These are phyloP conservation scores for Pezicula radicicola DNA, from an alignment of 2,329 filamentous ascomycete genomes.

Conservation along the genomic window DNA sequence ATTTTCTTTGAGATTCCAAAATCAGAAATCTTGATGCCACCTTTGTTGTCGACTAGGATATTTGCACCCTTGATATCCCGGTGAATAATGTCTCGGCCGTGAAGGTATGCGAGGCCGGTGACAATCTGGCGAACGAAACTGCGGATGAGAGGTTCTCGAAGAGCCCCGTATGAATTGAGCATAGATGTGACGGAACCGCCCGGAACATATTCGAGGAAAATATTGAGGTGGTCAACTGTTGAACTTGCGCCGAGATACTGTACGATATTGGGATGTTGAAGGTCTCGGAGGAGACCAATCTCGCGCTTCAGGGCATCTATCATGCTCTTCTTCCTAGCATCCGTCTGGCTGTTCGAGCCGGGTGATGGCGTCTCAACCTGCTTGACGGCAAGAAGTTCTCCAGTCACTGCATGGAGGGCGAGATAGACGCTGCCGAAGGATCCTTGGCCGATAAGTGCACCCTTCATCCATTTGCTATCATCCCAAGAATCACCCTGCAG, in stretches of 20 bases:
- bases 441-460: conserved; percentile 92
- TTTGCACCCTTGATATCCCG: conserved; percentile 99
- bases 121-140: conserved; percentile 97
- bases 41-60: conserved; percentile 98
- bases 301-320: conserved; percentile 96
- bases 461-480: conserved; percentile 99
- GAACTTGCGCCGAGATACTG: conserved; percentile 96
- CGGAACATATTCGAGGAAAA: conserved; percentile 99
- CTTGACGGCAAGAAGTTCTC: conserved; percentile 96
- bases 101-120: conserved; percentile 86
- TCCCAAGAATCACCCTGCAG: conserved; percentile 91
- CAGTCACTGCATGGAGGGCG: conserved; percentile 91
- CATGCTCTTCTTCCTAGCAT: conserved; percentile 95
- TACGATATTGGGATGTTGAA: conserved; percentile 96
- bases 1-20: conserved; percentile 99
- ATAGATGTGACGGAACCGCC: conserved; percentile 97
- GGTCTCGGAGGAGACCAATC: conserved; percentile 87
- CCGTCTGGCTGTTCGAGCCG: conserved; percentile 74
- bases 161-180: conserved; percentile 96
- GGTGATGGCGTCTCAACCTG: conserved; percentile 88
- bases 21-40: conserved; percentile 98
- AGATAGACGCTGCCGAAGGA: conserved; percentile 96
- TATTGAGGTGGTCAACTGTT: conserved; percentile 89
- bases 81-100: conserved; percentile 94
- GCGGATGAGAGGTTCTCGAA: conserved; percentile 88